These are phyloP conservation scores for Kwoniella newhampshirensis DNA, from an alignment of 768 basidiomycete species.

Conservation along the genomic window DNA sequence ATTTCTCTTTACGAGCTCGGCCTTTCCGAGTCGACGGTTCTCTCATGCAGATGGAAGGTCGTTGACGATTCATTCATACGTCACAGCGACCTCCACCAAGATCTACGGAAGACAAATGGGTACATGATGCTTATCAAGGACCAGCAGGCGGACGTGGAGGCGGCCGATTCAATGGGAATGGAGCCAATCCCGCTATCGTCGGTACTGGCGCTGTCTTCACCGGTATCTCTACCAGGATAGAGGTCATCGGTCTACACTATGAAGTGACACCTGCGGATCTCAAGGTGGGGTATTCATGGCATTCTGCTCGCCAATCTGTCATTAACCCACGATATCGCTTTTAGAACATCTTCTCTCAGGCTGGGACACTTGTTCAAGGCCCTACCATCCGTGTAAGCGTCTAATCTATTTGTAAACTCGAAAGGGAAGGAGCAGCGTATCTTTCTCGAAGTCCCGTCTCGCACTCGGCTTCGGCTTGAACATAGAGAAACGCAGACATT, in stretches of 20 bases:
- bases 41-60: neutral
- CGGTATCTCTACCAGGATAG: conserved; percentile 61
- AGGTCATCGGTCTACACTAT: conserved; percentile 87
- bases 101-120: conserved; percentile 49
- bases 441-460: no score
- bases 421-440: no score
- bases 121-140: conserved; percentile 40
- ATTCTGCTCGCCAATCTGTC: neutral
- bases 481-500: no score
- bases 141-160: conserved; percentile 20
- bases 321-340: neutral
- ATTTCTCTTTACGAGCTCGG: neutral
- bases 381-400: conserved; percentile 90
- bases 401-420: conserved; percentile 25
- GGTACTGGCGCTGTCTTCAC: conserved; percentile 47
- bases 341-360: conserved; percentile 84
- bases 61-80: neutral
- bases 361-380: conserved; percentile 88
- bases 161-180: no score
- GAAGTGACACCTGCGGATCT: conserved; percentile 86
- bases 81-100: conserved; percentile 45
- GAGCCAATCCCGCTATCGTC: conserved; percentile 15
- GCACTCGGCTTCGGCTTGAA: no score
- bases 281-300: conserved; percentile 61
- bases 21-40: neutral